Conservation (phyloP, 805 yeast species). For the Ogataea paradorogensis region DNA sequence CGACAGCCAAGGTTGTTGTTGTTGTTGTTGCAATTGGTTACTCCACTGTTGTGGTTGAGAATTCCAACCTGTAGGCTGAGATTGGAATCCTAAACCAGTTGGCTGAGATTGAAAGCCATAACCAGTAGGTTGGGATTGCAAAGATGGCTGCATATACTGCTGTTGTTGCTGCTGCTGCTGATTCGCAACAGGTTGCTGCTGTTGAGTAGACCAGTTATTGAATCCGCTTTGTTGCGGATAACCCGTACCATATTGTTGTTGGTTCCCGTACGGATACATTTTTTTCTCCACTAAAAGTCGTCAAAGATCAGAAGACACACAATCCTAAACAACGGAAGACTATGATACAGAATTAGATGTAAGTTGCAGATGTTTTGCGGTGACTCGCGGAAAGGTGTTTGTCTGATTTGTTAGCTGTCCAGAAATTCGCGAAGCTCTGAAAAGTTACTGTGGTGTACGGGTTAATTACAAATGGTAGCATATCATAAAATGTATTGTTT, state of each 20-base stretch:
- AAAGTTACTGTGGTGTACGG: conserved; percentile 5
- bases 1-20: conserved; percentile 1
- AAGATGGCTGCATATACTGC: conserved; percentile 9
- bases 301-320: background rate
- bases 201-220: conserved; percentile 33
- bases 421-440: conserved; percentile 10
- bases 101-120: conserved; percentile 32
- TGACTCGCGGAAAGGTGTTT: background rate
- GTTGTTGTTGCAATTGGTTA: conserved; percentile 14
- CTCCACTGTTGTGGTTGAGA: conserved; percentile 14
- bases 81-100: conserved; percentile 37
- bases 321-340: background rate
- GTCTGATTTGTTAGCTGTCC: conserved; percentile 16
- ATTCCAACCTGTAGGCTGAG: conserved; percentile 18
- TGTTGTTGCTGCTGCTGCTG: conserved; percentile 32
- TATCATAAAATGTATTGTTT: background rate
- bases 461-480: background rate
- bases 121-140: conserved; percentile 40
- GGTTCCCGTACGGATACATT: conserved; percentile 29
- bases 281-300: background rate
- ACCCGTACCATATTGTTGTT: conserved; percentile 23
- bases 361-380: background rate
- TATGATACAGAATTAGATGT: background rate
- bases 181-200: conserved; percentile 21
- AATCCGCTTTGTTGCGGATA: conserved; percentile 27